Base-by-base conservation (phyloP, 2,329 filamentous ascomycete genomes). In the Aspergillus hortae region DNA sequence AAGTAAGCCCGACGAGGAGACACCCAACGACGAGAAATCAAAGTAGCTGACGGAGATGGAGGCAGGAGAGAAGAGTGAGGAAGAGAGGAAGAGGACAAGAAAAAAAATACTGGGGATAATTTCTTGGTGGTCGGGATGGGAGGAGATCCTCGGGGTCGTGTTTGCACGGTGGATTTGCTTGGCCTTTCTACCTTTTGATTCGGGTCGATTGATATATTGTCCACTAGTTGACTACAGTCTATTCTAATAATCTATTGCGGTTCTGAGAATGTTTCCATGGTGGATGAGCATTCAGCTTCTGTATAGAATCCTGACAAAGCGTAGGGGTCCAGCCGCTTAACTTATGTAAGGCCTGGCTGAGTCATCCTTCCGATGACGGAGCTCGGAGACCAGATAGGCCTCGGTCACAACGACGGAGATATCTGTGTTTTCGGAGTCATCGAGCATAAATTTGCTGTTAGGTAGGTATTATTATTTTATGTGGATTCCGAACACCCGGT, bases 301-400 rank as follows among this genome's bases (percentile, higher is more conserved):
- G 27, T 30, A 30, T 30, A 30, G 27, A 30, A 11, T 30, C 27
- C 27, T 30, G 27, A 30, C 27, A 30, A n/a, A 38, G 15, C 35
- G 6, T 38, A 4, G 35, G 15, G 35, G 35, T 38, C 35, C 35
- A n/a, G 35, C 35, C 35, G 15, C 40, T 42, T 25, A 42, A 6
- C 40, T 42, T 42, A 42, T 9, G 15, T 42, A 35, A 33, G 11
- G 23, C 17, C 10, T 17, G 12, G 52, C 54, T 57, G 54, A 58
- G 46, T 58, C 54, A 57, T 49, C 56, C 25, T 48, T 61, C 60
- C 60, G 60, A 61, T 61, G 57, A 59, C 60, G 60, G 60, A 60
- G 55, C 33, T 44, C 46, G 21, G n/a, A 21, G 35, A n/a, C 35
- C 12, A 38, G 5, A 7, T 38, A 5, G 35, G 40, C 19, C 46